Conservation (phyloP, 345 rosid species). For the Rubroshorea leprosula region DNA sequence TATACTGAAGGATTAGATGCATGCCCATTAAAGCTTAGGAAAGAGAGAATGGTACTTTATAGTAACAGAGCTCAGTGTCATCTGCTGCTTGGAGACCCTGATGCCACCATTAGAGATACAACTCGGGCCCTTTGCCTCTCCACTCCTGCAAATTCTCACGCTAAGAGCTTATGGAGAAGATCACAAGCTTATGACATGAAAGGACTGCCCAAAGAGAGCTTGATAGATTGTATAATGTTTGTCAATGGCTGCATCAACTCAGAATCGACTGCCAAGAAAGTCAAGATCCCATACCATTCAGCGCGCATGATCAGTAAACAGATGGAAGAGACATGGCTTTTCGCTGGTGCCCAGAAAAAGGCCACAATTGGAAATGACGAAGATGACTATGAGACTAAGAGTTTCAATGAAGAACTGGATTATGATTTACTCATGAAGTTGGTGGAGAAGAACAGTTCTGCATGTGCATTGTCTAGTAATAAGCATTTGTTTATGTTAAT, state of each 20-base stretch:
- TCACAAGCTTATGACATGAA: constrained; percentile 77
- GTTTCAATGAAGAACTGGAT: constrained; percentile 9
- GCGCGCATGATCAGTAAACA: constrained; percentile 73
- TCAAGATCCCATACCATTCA: constrained; percentile 51
- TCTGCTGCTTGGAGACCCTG: constrained; percentile 46
- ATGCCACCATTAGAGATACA: constrained; percentile 57
- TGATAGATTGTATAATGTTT: constrained; percentile 70
- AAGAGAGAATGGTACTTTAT: constrained; percentile 49
- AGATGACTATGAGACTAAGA: constrained; percentile 4
- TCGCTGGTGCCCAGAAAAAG: constrained; percentile 33
- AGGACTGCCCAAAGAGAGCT: constrained; percentile 66
- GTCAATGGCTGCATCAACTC: constrained; percentile 31
- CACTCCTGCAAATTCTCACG: constrained; percentile 37
- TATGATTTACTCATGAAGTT: constrained; percentile 22
- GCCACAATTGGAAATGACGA: no score
- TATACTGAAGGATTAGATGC: constrained; percentile 41
- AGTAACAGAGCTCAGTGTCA: constrained; percentile 69
- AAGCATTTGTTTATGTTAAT: constrained; percentile 10
- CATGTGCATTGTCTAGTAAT: constrained; percentile 20
- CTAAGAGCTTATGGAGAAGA: constrained; percentile 83
- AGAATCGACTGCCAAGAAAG: constrained; percentile 15
- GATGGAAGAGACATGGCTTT: constrained; percentile 64
- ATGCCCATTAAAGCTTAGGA: constrained; percentile 49
- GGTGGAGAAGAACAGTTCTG: constrained; percentile 12
- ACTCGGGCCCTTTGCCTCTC: constrained; percentile 68